Conservation (phyloP, 371 early-diverging fungal species). For the Umbelopsis sp. region DNA sequence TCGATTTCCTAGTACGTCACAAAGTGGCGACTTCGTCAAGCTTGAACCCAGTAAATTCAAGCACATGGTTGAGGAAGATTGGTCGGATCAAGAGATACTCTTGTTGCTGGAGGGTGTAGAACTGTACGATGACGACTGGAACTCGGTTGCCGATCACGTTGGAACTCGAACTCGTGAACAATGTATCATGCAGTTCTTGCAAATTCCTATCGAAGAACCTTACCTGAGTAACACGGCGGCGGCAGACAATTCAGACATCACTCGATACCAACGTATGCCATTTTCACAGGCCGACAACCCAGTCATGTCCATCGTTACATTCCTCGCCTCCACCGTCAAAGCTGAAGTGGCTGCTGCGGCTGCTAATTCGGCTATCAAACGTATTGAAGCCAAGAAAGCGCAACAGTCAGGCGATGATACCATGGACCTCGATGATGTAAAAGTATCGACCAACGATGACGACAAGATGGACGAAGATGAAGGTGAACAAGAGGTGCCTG, state of each 20-base stretch:
- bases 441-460: slow-evolving; percentile 15
- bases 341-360: slow-evolving; percentile 91
- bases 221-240: slow-evolving; percentile 78
- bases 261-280: slow-evolving; percentile 69
- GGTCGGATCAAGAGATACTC: slow-evolving; percentile 96
- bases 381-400: slow-evolving; percentile 60
- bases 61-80: slow-evolving; percentile 65
- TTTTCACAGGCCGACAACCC: slow-evolving; percentile 95
- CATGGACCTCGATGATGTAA: slow-evolving; percentile 32
- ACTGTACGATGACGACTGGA: slow-evolving; percentile 97
- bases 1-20: slow-evolving; percentile 86
- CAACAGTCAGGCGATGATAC: slow-evolving; percentile 46
- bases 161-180: slow-evolving; percentile 93
- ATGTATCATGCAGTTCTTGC: slow-evolving; percentile 94
- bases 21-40: slow-evolving; percentile 88
- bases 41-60: slow-evolving; percentile 57
- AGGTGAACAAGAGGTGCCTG: slow-evolving; percentile 19
- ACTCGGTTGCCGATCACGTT: slow-evolving; percentile 90
- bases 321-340: slow-evolving; percentile 90
- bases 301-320: slow-evolving; percentile 94
- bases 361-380: slow-evolving; percentile 48
- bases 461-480: slow-evolving; percentile 24
- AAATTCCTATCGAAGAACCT: slow-evolving; percentile 95
- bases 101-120: slow-evolving; percentile 96
- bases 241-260: slow-evolving; percentile 90